Conservation (phyloP, 140 eudicot species). For the Stevia rebaudiana region DNA sequence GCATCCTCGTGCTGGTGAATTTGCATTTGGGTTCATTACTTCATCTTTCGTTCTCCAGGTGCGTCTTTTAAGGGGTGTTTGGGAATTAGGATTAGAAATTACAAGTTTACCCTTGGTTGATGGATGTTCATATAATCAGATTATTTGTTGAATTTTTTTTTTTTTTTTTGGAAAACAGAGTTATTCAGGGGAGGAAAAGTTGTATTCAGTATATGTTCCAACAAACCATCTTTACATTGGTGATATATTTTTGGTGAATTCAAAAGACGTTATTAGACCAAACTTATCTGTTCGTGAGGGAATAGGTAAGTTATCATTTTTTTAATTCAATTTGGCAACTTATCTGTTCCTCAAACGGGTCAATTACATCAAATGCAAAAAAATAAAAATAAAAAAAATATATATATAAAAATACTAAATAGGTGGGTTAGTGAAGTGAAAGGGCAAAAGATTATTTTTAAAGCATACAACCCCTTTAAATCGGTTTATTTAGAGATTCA, state of each 20-base stretch:
- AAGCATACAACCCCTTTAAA: not conserved
- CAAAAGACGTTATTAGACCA: conserved; percentile 63
- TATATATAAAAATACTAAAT: too few species aligned
- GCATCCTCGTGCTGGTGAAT: conserved; percentile 92
- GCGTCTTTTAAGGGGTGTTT: conserved; percentile 2
- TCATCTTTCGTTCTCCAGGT: conserved; percentile 73
- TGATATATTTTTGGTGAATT: conserved; percentile 60
- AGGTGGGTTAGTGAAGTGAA: too few species aligned
- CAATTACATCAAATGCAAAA: not conserved
- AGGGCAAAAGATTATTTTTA: not conserved
- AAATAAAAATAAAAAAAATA: not conserved
- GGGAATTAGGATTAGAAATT: not conserved
- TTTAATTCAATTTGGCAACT: not conserved
- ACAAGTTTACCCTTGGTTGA: not conserved
- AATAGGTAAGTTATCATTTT: conserved; percentile 39
- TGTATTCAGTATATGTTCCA: conserved; percentile 70
- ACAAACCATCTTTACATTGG: conserved; percentile 77
- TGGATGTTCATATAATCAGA: not conserved
- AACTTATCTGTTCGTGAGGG: conserved; percentile 77
- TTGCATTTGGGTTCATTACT: conserved; percentile 85
- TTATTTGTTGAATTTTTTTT: not conserved
- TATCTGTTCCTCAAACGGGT: not conserved
- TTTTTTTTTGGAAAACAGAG: conserved; percentile 26
- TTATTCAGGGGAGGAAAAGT: conserved; percentile 61
- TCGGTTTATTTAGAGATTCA: too few species aligned